Evolutionary conservation across 768 basidiomycete genomes (phyloP).

Genomic region (Lactarius quietus): DNA sequence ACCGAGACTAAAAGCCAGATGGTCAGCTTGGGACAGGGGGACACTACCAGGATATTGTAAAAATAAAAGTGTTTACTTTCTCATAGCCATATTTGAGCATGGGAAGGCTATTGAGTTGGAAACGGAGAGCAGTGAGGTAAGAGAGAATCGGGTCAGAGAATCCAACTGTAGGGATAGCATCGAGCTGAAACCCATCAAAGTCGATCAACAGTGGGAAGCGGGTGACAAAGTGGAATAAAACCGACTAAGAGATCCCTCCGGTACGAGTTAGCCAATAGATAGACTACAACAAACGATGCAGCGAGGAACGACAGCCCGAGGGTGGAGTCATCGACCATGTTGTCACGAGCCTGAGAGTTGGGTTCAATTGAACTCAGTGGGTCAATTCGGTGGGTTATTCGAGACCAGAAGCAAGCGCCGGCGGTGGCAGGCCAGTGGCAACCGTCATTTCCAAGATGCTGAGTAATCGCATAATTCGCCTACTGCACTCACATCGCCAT

Average conservation of each 20-base stretch:
- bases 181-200: background rate
- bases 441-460: too few relatives aligned
- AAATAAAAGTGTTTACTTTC: background rate
- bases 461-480: too few relatives aligned
- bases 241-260: background rate
- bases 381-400: background rate
- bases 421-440: too few relatives aligned
- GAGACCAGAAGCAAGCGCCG: background rate
- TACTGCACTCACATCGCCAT: too few relatives aligned
- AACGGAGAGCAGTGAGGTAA: background rate
- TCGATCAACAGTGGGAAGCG: background rate
- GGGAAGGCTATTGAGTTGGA: background rate
- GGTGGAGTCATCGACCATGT: slow-evolving; percentile 1
- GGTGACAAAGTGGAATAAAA: background rate
- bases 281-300: background rate
- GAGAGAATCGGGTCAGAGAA: background rate
- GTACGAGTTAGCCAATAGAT: background rate
- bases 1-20: background rate
- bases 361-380: background rate
- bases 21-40: background rate
- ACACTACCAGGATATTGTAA: background rate
- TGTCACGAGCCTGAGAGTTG: background rate
- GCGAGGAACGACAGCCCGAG: background rate
- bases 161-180: background rate
- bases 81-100: background rate